Conservation (phyloP, 2,329 filamentous ascomycete genomes). For the Grosmannia clavigera region DNA sequence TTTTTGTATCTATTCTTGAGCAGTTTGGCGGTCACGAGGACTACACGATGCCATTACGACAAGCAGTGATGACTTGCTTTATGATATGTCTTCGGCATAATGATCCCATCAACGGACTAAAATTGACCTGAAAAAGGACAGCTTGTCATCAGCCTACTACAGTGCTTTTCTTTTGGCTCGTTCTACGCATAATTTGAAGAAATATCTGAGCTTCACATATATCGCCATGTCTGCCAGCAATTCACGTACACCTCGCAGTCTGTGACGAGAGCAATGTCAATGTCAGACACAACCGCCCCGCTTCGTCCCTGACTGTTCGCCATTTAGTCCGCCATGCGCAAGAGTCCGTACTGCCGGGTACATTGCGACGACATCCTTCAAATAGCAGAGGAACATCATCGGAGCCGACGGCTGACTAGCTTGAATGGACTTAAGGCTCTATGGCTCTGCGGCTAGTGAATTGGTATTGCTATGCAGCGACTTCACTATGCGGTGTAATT, state of each 20-base stretch:
- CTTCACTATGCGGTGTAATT: not conserved
- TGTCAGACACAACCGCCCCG: not conserved
- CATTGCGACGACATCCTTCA: not conserved
- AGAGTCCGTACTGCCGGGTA: not conserved
- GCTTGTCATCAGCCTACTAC: not conserved
- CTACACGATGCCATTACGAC: not conserved
- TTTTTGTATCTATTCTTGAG: not conserved
- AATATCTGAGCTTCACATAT: not conserved
- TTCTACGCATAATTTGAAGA: not conserved
- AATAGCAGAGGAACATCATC: not conserved
- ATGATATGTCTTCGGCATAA: not conserved
- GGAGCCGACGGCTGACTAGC: not conserved
- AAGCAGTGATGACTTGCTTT: not conserved
- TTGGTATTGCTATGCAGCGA: not conserved
- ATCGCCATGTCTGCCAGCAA: not conserved
- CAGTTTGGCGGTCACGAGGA: not conserved
- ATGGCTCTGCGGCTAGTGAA: not conserved
- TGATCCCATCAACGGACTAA: not conserved
- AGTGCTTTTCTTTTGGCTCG: not conserved
- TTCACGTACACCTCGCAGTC: not conserved
- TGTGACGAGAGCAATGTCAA: not conserved
- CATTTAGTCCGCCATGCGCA: not conserved
- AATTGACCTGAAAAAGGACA: not conserved
- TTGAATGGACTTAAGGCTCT: not conserved
- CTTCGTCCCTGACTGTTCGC: not conserved